Evolutionary conservation across 768 basidiomycete genomes (phyloP).

Genomic region (Boletus vinaceobasis): DNA sequence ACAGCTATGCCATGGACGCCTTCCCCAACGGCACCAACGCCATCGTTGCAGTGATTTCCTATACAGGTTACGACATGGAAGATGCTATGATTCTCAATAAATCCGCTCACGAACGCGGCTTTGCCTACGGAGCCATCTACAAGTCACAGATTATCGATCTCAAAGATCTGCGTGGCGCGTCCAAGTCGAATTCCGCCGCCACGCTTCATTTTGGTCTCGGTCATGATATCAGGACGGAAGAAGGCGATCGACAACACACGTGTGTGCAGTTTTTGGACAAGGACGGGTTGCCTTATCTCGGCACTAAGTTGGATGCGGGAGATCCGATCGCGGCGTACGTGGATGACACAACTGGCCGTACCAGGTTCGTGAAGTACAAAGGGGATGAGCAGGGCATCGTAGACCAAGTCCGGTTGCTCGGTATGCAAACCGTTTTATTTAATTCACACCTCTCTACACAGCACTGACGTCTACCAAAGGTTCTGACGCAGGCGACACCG

Average conservation of each 20-base stretch:
- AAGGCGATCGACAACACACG: conserved; percentile 44
- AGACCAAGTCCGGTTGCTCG: conserved; percentile 87
- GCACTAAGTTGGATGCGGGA: conserved; percentile 64
- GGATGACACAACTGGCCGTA: conserved; percentile 80
- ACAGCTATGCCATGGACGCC: conserved; percentile 95
- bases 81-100: conserved; percentile 99
- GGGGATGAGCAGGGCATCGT: conserved; percentile 90
- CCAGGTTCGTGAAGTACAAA: conserved; percentile 91
- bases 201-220: conserved; percentile 90
- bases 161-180: conserved; percentile 69
- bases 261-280: conserved; percentile 57
- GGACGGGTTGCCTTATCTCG: conserved; percentile 85
- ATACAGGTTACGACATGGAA: conserved; percentile 99
- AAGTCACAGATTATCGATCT: conserved; percentile 92
- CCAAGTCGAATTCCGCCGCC: conserved; percentile 52
- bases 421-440: conserved; percentile 38
- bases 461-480: conserved; percentile 43
- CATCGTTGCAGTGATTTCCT: conserved; percentile 98
- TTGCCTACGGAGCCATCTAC: conserved; percentile 95
- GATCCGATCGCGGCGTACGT: conserved; percentile 84
- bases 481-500: conserved; percentile 80
- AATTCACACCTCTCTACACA: neutral
- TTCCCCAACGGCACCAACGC: conserved; percentile 99
- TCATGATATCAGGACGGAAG: conserved; percentile 58
- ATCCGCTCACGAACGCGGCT: conserved; percentile 96